Base-by-base conservation (phyloP, 202 grass and related monocot genomes). In the Eragrostis tef region DNA sequence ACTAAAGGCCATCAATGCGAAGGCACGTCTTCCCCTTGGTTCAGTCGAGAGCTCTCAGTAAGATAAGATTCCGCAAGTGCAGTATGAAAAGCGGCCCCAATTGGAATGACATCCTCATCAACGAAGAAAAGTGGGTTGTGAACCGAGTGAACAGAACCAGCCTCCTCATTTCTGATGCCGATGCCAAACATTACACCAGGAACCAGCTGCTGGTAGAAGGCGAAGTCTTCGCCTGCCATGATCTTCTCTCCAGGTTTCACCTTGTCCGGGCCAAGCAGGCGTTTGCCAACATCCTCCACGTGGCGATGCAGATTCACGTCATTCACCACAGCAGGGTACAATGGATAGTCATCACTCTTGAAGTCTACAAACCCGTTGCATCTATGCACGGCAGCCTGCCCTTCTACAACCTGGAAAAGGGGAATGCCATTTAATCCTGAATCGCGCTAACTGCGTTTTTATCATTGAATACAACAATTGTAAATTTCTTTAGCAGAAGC, bases 201-300 rank as follows among this genome's bases (percentile, higher is more conserved):
- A 73, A 93, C 79, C 22, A 90, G 68, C 81, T 90, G 81, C 67
- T 94, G 92, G 82, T 94, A 94, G 80, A 98, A 94, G 11, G 92
- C 90, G 61, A 98, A 93, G 72, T 94, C 92, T 85, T 98, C 95
- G 10, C 92, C 95, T 1, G 90, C 90, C 95, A 98, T 98, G 58
- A 94, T 83, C 84, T 94, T 91, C 70, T 88, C 73, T 17, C 88
- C 92, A 1, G 79, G 91, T 31, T 65, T 85, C 77, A 98, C 88
- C 74, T 90, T 98, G 60, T 87, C 88, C 65, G 73, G 73, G 42
- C 92, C 92, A 81, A 94, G 85, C 29, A 94, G 42, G 66, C 68
- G 49, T 70, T 75, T 78, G 16, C 86, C 82, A 7, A 98, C 83
- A 46, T 82, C 71, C 80, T 91, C 71, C 10, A 98, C 82, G 59